Base-by-base conservation (phyloP, 176 grass and related monocot genomes). In the Triticum dicoccoides region DNA sequence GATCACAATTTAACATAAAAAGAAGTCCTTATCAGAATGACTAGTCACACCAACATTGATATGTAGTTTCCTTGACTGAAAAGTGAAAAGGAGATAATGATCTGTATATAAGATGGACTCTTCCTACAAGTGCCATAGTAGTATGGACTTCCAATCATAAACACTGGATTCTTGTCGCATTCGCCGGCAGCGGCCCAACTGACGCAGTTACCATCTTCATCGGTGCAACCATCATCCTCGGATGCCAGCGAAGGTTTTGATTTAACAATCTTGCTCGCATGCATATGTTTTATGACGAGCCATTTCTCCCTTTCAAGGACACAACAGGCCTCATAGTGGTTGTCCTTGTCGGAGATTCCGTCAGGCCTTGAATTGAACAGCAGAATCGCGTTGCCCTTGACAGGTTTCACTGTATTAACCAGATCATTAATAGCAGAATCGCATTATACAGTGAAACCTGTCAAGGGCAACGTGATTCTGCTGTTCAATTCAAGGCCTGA, bases 51-150 rank as follows among this genome's bases (percentile, higher is more conserved):
- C 29, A 35, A 62, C 18, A 15, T 32, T 44, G 7, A 66, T 29
- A 29, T 76, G 8, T 33, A 76, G 11, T 74, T 58, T 38, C 23
- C 54, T 61, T 13, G 44, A 64, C 25, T 27, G 25, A 27, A 27
- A 27, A 27, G 25, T 27, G 25, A 27, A 27, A 27, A 27, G 25
- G 25, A 27, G 25, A 27, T 27, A 27, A 27, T 27, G 25, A 27
- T 27, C 25, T 27, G 25, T 27, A 27, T 27, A 27, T 27, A 25
- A 25, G 24, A 25, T 25, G 24, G 24, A 25, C 91, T 95, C 90
- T 94, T 98, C 6, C 84, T 47, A 75, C 93, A 95, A 73, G 93
- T 83, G 80, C 96, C 96, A 51, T 93, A 92, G 84, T 98, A 98
- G 78, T 98, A 93, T 0, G 84, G 37, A 44, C 83, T 98, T 33